Base-by-base conservation (phyloP, 2,329 filamentous ascomycete species). In the Juglanconis oblonga region DNA sequence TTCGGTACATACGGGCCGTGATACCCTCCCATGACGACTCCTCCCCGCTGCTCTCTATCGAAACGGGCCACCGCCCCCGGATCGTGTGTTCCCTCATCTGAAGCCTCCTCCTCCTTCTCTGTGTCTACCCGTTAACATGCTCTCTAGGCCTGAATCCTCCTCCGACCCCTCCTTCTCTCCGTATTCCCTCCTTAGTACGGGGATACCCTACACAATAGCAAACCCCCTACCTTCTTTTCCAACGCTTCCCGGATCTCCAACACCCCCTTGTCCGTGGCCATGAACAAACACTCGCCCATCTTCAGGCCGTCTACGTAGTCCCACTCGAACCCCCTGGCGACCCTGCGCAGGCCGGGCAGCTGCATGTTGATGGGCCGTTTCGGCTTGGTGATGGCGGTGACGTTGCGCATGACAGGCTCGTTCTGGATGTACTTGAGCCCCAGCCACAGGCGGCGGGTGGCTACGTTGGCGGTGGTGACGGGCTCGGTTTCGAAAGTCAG, bases 341-440 rank as follows among this genome's bases (percentile, higher is more conserved):
- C 79, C 60, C 79, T 76, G 48, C 82, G 81, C 62, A 97, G 74
- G 51, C 87, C 83, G 14, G 76, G 64, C 31, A 88, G 80, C 54
- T 86, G 80, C 63, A 91, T 79, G 67, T 82, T 89, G 71, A 96
- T 83, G 67, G 86, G 76, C 65, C 91, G 82, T 68, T 85, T 93
- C 9, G 92, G 89, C 74, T 88, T 94, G 69, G 84, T 89, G 62
- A 96, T 79, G 70, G 89, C 73, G 52, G 75, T 73, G 69, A 94
- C 81, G 65, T 85, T 81, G 64, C 79, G 80, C 66, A 97, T 76
- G 29, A 97, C 92, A 5, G 93, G 91, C 73, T 87, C 81, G 70
- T 89, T 89, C 67, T 92, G 87, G 85, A 85, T 91, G 82, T 97
- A 97, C 78, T 97, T 97, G 69, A 97, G 78, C 1, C 92, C 92